Evolutionary conservation across 192 early-diverging fungal species (phyloP), one percentile per base, ranked within the genome.

Genomic region (Backusella psychrophila): DNA sequence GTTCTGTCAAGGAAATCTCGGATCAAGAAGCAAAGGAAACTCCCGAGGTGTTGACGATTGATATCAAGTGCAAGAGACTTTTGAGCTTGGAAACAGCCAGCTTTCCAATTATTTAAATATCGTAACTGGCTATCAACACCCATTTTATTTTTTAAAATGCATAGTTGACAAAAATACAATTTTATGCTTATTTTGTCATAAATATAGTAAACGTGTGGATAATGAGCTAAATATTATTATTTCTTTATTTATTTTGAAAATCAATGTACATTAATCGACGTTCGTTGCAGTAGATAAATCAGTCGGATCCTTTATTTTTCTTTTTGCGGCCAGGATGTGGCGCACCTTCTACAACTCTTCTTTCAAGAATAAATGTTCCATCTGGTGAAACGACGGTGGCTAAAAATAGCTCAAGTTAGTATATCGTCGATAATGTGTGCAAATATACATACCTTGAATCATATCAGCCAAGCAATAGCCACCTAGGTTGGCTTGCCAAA

Each of bases 381-480:
- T 80, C 78, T n/a, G 74, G 67, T 19, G 78, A 80, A 14, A 75
- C 29, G 0, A 80, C 78, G 15, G 73, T 70, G 49, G 71, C 78
- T 80, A 59, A 29, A 69, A 71, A 52, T 59, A 35, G 15, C 42
- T n/a, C 34, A 63, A 15, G 17, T 26, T 2, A 69, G 26, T 41
- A 31, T 36, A 34, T 6, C 21, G 5, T 67, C 9, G 56, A 38
- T 42, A 69, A 66, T 67, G 75, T 44, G 15, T 44, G 15, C 15
- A 14, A 15, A 44, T 4, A 15, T 6, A 46, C 35, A 11, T 44
- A 44, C 78, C 71, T 72, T 72, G 78, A 23, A 75, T 44, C 78
- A 80, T 80, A 66, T 80, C 74, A 12, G 78, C 78, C 78, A 80
- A 75, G 52, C 78, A 80, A 75, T 80, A 80, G 31, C 78, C 78